A percentile compares a stretch with the other conserved stretches of the same genome.
phyloP scores from a whole-genome alignment of 495 filamentous ascomycete genomes.

The Tuber aestivum region DNA sequence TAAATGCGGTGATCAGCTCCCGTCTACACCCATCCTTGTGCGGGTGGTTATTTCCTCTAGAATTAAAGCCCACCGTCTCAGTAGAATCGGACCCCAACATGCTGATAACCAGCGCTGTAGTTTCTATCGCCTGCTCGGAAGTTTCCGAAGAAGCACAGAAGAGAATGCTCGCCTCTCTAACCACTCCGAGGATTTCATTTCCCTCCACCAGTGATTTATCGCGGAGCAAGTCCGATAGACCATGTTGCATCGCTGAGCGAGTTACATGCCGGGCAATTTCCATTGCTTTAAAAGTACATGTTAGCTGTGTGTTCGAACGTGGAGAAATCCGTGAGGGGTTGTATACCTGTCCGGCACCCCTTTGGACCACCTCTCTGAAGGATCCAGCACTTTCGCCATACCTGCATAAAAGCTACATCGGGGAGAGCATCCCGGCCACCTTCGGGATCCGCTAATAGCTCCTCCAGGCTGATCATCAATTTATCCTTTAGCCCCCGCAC shows the following conservation, averaged over 20 bases:
- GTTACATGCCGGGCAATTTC: neutral
- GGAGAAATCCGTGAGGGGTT: neutral
- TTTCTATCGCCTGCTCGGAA: conserved; percentile 24
- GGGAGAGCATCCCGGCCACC: neutral
- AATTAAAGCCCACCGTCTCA: neutral
- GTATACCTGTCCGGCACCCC: neutral
- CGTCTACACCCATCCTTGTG: neutral
- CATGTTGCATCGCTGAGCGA: neutral
- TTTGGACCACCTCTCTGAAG: conserved; percentile 15
- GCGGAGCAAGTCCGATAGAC: neutral
- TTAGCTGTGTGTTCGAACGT: neutral
- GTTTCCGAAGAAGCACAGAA: conserved; percentile 27
- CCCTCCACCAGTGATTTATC: neutral
- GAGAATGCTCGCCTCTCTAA: conserved; percentile 22
- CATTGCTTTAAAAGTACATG: neutral
- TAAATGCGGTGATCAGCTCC: conserved; percentile 16
- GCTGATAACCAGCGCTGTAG: conserved; percentile 28
- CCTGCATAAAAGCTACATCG: conserved; percentile 9
- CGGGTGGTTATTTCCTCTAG: neutral
- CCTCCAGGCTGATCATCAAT: conserved; percentile 6
- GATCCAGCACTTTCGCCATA: conserved; percentile 34
- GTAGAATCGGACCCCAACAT: conserved; percentile 17
- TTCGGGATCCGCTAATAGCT: neutral
- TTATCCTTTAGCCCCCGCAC: conserved; percentile 7
- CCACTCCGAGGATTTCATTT: neutral